Evolutionary conservation across 352 stramenopile genomes (phyloP).

Genomic region (Pythium scleroteichum): DNA sequence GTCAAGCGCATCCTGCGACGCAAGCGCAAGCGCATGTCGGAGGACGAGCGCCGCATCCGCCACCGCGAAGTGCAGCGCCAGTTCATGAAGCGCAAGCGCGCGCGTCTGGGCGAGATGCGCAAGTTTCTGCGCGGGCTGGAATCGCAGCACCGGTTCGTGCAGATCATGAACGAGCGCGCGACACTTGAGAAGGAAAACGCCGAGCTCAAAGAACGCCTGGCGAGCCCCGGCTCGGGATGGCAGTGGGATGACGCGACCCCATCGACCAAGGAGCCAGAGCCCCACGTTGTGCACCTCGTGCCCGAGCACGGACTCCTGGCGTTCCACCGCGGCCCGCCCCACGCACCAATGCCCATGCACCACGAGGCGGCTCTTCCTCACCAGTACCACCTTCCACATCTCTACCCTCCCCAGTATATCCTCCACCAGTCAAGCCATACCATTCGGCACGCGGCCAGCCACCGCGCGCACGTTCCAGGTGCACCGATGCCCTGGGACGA

Average conservation of each 20-base stretch:
- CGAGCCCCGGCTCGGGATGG: conserved; percentile 10
- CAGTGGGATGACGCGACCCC: conserved; percentile 5
- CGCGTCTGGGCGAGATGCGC: conserved; percentile 21
- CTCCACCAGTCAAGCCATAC: neutral
- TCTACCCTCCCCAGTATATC: neutral
- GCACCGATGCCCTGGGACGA: conserved; percentile 18
- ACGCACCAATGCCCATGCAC: neutral
- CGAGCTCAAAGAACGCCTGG: neutral
- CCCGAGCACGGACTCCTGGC: neutral
- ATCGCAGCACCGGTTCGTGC: conserved; percentile 9
- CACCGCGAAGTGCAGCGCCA: conserved; percentile 29
- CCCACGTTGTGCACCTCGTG: conserved; percentile 2
- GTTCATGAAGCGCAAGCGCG: conserved; percentile 30
- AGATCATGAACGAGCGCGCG: conserved; percentile 8
- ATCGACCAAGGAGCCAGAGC: neutral
- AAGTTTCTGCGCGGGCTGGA: conserved; percentile 14
- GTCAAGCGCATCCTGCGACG: conserved; percentile 20
- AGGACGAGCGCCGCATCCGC: conserved; percentile 18
- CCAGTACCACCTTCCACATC: neutral
- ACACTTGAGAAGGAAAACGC: conserved; percentile 12
- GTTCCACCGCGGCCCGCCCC: conserved; percentile 1
- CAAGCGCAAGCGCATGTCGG: conserved; percentile 23
- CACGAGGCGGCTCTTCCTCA: neutral
- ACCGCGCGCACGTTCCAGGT: neutral
- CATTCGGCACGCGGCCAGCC: neutral